A percentile compares a stretch with the other conserved stretches of the same genome.
Conservation (phyloP, 805 yeast species). For the Osmozyma mogii region DNA sequence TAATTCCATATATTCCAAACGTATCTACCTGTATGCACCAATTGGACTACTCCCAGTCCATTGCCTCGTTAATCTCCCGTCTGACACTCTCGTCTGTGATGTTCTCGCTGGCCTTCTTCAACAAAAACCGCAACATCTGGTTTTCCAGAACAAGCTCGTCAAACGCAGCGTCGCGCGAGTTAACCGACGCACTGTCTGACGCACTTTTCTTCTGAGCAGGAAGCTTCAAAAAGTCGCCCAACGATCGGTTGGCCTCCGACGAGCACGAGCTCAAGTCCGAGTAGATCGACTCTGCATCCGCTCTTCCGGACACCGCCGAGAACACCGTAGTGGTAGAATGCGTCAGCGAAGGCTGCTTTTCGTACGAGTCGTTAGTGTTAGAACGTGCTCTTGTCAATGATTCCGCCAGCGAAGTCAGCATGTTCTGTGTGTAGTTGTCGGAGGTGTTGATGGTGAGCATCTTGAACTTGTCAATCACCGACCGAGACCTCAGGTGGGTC, state of each 20-base stretch:
- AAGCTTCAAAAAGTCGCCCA: neutral
- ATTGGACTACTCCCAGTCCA: slow-evolving; percentile 7
- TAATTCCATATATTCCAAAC: too few relatives aligned
- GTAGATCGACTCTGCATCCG: slow-evolving; percentile 21
- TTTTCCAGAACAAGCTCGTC: slow-evolving; percentile 14
- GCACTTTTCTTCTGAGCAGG: too few relatives aligned
- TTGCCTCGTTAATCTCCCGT: slow-evolving; percentile 11
- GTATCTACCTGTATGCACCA: too few relatives aligned
- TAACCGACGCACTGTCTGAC: neutral
- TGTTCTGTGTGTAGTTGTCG: neutral
- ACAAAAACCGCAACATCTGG: slow-evolving; percentile 17
- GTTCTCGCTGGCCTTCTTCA: slow-evolving; percentile 19
- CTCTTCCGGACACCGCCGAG: slow-evolving; percentile 15
- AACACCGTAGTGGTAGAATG: too few relatives aligned
- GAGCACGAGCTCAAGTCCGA: slow-evolving; percentile 14
- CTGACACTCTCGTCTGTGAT: slow-evolving; percentile 12
- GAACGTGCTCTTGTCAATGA: neutral
- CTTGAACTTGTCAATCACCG: slow-evolving; percentile 24
- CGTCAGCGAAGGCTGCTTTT: too few relatives aligned
- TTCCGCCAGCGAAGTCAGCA: neutral
- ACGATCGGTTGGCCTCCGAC: slow-evolving; percentile 1
- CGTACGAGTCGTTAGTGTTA: neutral
- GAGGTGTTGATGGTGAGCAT: slow-evolving; percentile 14
- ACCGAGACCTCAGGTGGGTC: slow-evolving; percentile 9
- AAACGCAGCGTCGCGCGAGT: neutral